Conservation (phyloP, 805 yeast species). For the Cyberlindnera samutprakarnensis region DNA sequence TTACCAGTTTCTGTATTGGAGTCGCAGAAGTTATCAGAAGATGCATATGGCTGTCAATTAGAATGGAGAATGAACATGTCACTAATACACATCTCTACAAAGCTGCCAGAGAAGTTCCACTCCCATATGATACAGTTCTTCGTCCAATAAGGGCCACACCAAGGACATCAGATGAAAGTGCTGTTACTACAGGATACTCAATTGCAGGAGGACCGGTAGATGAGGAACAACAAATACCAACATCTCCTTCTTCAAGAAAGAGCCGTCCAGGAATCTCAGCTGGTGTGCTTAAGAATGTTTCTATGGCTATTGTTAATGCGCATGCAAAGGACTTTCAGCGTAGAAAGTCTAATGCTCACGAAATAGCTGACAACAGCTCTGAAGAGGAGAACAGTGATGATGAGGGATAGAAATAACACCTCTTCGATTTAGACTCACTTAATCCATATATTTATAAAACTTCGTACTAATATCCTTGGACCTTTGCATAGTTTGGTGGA, state of each 20-base stretch:
- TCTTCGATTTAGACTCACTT: slow-evolving; percentile 7
- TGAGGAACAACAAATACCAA: background rate
- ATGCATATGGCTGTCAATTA: slow-evolving; percentile 82
- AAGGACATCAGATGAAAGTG: slow-evolving; percentile 1
- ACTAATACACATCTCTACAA: slow-evolving; percentile 80
- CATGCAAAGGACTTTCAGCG: slow-evolving; percentile 79
- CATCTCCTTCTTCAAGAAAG: background rate
- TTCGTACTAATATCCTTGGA: slow-evolving; percentile 55
- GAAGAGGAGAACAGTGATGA: slow-evolving; percentile 27
- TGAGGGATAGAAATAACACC: slow-evolving; percentile 10
- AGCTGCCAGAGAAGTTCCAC: slow-evolving; percentile 80
- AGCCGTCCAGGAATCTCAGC: slow-evolving; percentile 15
- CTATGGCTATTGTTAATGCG: slow-evolving; percentile 59
- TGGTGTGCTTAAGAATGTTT: slow-evolving; percentile 34
- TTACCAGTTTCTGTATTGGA: slow-evolving; percentile 77
- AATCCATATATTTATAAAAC: background rate
- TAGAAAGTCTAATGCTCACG: slow-evolving; percentile 11
- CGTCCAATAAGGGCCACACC: slow-evolving; percentile 21
- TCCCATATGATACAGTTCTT: slow-evolving; percentile 60
- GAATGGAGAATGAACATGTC: slow-evolving; percentile 95
- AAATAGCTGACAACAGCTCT: slow-evolving; percentile 11
- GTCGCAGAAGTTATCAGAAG: slow-evolving; percentile 77
- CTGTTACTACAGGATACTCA: background rate
- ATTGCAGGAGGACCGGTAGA: background rate
- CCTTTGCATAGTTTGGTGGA: slow-evolving; percentile 97